Conservation (phyloP, 768 basidiomycete species). For the Pisolithus marmoratus region DNA sequence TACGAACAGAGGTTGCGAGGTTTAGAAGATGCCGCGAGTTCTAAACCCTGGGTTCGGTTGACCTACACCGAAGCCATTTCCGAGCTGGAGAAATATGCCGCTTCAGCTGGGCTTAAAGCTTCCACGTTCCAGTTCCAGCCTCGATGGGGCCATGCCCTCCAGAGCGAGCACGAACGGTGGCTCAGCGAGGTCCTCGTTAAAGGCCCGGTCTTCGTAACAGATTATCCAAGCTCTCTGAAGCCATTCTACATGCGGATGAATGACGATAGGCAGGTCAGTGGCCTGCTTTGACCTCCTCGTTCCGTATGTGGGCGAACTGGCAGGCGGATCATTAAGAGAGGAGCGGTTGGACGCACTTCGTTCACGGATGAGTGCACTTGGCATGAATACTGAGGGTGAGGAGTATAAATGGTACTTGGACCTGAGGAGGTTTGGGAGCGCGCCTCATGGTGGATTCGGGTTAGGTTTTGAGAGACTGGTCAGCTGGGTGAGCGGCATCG, state of each 20-base stretch:
- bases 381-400: constrained; percentile 36
- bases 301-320: constrained; percentile 83
- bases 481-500: constrained; percentile 79
- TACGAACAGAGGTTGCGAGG: constrained; percentile 29
- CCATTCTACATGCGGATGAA: constrained; percentile 96
- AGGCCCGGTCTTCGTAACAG: constrained; percentile 86
- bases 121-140: constrained; percentile 51
- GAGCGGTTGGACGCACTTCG: constrained; percentile 55
- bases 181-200: constrained; percentile 62
- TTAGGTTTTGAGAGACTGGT: constrained; percentile 92
- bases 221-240: constrained; percentile 80
- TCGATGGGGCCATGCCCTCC: constrained; percentile 63
- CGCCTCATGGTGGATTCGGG: constrained; percentile 94
- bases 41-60: constrained; percentile 60
- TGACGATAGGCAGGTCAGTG: constrained; percentile 51
- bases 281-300: constrained; percentile 97
- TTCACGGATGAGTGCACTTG: constrained; percentile 42
- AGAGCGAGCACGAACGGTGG: constrained; percentile 92
- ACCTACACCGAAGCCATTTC: constrained; percentile 73
- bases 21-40: constrained; percentile 33
- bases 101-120: constrained; percentile 16
- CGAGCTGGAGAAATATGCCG: constrained; percentile 40
- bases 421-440: constrained; percentile 75
- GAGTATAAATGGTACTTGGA: constrained; percentile 74
- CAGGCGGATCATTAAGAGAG: constrained; percentile 87